Evolutionary conservation across 805 yeast genomes (phyloP).

Genomic region (Maudiozyma barnettii): DNA sequence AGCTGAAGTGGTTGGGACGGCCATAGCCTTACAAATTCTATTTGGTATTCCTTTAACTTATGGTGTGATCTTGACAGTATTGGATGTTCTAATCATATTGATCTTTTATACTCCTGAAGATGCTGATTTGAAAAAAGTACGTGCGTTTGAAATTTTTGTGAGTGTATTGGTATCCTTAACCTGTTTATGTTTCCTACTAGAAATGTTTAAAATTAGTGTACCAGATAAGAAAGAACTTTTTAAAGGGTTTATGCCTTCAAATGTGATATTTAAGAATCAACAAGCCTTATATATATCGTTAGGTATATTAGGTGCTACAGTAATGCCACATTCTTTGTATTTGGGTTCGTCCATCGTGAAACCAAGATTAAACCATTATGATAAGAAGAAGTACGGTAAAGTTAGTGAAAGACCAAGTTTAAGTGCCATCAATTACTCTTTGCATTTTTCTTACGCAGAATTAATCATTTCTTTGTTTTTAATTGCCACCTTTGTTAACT

Average conservation of each 20-base stretch:
- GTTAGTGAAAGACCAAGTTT: conserved; percentile 59
- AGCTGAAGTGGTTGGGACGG: conserved; percentile 93
- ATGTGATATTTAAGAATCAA: conserved; percentile 47
- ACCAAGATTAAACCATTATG: conserved; percentile 71
- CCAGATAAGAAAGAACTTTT: conserved; percentile 44
- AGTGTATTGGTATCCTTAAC: conserved; percentile 62
- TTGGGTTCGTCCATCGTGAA: conserved; percentile 83
- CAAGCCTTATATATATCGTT: conserved; percentile 67
- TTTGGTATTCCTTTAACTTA: conserved; percentile 61
- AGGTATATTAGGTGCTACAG: conserved; percentile 88
- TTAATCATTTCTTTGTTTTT: conserved; percentile 71
- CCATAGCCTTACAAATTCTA: conserved; percentile 70
- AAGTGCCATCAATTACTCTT: conserved; percentile 68
- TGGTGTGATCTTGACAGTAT: conserved; percentile 72
- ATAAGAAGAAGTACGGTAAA: conserved; percentile 43
- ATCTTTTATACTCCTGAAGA: conserved; percentile 69
- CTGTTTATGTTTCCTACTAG: conserved; percentile 64
- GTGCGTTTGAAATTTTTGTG: conserved; percentile 72
- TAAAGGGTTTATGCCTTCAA: conserved; percentile 63
- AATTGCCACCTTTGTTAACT: conserved; percentile 86
- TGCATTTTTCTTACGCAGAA: conserved; percentile 76
- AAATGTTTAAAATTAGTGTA: conserved; percentile 50
- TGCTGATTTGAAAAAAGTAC: conserved; percentile 63
- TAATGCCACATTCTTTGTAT: conserved; percentile 86
- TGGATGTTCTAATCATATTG: conserved; percentile 71